These are phyloP conservation scores for Solanum rostratum DNA, from an alignment of 257 asterid genomes.

Conservation along the genomic window DNA sequence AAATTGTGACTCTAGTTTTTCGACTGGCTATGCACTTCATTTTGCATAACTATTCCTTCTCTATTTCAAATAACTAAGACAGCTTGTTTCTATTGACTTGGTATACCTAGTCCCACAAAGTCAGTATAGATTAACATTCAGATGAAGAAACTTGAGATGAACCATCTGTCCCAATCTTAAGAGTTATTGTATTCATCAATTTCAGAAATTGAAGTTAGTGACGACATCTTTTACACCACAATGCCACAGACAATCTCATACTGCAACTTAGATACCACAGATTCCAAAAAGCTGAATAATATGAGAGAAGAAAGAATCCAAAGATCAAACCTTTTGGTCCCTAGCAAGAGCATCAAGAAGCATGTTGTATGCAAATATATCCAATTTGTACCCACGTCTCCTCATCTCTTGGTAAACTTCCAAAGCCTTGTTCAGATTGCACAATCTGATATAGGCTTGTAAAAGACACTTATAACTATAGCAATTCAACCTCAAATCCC, in stretches of 20 bases:
- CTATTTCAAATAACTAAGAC: background rate
- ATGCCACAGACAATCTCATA: background rate
- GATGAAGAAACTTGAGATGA: background rate
- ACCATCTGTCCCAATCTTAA: background rate
- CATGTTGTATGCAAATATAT: conserved; percentile 72
- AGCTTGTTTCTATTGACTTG: background rate
- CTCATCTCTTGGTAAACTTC: conserved; percentile 42
- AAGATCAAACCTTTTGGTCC: conserved; percentile 53
- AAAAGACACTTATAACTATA: conserved; percentile 86
- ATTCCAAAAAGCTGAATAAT: background rate
- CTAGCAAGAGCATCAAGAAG: conserved; percentile 78
- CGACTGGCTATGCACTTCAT: background rate
- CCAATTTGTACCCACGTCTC: conserved; percentile 61
- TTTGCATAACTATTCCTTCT: background rate
- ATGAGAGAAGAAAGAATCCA: background rate
- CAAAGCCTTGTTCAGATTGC: conserved; percentile 33
- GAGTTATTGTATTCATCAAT: background rate
- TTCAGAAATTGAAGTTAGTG: background rate
- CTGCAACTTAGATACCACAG: background rate
- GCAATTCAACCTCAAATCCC: conserved; percentile 62
- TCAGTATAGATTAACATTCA: background rate
- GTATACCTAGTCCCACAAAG: background rate
- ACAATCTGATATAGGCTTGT: conserved; percentile 68
- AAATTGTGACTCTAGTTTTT: background rate
- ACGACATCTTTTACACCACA: background rate